phyloP scores from a whole-genome alignment of 2,329 filamentous ascomycete species.

The Ophiostoma montium region DNA sequence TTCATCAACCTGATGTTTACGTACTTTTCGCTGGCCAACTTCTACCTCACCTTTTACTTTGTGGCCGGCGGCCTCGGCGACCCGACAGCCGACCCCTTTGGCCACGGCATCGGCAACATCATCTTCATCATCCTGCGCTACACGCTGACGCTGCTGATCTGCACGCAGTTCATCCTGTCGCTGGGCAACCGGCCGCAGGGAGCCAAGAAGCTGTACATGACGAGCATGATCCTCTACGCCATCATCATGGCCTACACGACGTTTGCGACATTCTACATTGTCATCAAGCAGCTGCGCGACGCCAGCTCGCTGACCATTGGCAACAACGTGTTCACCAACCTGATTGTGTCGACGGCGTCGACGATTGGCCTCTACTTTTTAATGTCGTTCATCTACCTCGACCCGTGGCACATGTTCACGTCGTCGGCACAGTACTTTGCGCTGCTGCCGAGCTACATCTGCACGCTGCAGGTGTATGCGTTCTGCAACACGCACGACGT shows the following conservation, averaged over 20 bases:
- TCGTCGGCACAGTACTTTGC: conserved; percentile 84
- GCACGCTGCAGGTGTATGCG: conserved; percentile 92
- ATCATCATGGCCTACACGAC: conserved; percentile 94
- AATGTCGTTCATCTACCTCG: conserved; percentile 91
- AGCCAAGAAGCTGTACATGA: conserved; percentile 77
- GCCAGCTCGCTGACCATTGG: conserved; percentile 38
- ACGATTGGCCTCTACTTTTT: conserved; percentile 91
- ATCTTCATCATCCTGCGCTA: conserved; percentile 85
- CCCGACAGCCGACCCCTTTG: conserved; percentile 71
- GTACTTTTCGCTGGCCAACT: conserved; percentile 96
- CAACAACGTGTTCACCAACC: conserved; percentile 86
- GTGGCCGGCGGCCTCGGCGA: conserved; percentile 83
- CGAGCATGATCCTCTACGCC: conserved; percentile 76
- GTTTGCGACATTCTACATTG: conserved; percentile 79
- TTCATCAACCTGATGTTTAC: conserved; percentile 87
- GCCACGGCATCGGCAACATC: conserved; percentile 66
- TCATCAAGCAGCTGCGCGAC: conserved; percentile 61
- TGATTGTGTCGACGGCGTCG: conserved; percentile 78
- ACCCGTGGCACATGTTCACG: conserved; percentile 99
- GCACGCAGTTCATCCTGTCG: conserved; percentile 88
- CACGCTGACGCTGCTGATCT: conserved; percentile 72
- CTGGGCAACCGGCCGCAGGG: conserved; percentile 95
- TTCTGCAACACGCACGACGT: conserved; percentile 98
- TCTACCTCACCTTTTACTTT: conserved; percentile 98
- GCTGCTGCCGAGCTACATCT: conserved; percentile 85